These are phyloP conservation scores for Filobasidium floriforme DNA, from an alignment of 768 basidiomycete genomes.

Conservation along the genomic window DNA sequence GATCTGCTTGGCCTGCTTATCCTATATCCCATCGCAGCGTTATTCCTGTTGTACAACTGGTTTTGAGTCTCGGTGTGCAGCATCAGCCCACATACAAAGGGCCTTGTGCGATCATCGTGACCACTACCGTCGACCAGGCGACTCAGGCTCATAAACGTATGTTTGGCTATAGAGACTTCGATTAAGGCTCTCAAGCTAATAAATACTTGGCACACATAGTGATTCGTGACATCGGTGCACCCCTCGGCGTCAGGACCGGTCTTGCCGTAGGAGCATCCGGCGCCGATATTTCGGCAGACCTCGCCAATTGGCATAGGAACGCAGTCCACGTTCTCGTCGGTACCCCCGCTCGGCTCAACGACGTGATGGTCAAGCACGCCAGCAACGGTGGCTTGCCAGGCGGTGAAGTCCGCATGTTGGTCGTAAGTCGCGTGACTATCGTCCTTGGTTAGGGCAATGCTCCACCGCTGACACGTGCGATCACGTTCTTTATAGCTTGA, in stretches of 20 bases:
- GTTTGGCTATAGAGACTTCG: slow-evolving; percentile 79
- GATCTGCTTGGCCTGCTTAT: neutral
- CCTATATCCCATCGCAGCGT: slow-evolving; percentile 25
- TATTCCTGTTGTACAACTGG: slow-evolving; percentile 48
- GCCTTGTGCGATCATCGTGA: slow-evolving; percentile 83
- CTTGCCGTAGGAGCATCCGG: slow-evolving; percentile 65
- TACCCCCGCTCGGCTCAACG: slow-evolving; percentile 91
- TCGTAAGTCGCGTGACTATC: slow-evolving; percentile 45
- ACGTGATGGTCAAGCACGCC: slow-evolving; percentile 60
- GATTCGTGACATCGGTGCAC: slow-evolving; percentile 74
- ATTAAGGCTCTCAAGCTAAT: slow-evolving; percentile 45
- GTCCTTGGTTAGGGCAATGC: neutral
- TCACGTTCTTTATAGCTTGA: slow-evolving; percentile 53
- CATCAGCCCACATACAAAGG: slow-evolving; percentile 57
- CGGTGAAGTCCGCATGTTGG: slow-evolving; percentile 81
- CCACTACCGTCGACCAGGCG: slow-evolving; percentile 97
- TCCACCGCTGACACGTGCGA: neutral
- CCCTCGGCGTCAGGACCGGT: slow-evolving; percentile 82
- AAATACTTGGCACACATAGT: slow-evolving; percentile 25
- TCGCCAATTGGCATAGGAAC: slow-evolving; percentile 76
- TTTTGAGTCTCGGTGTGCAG: slow-evolving; percentile 50
- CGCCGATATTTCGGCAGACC: slow-evolving; percentile 60
- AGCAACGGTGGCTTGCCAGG: slow-evolving; percentile 67
- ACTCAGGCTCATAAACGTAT: slow-evolving; percentile 64
- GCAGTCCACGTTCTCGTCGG: slow-evolving; percentile 94